Base-by-base conservation (phyloP, 306 rosid genomes). In the Fagus crenata region DNA sequence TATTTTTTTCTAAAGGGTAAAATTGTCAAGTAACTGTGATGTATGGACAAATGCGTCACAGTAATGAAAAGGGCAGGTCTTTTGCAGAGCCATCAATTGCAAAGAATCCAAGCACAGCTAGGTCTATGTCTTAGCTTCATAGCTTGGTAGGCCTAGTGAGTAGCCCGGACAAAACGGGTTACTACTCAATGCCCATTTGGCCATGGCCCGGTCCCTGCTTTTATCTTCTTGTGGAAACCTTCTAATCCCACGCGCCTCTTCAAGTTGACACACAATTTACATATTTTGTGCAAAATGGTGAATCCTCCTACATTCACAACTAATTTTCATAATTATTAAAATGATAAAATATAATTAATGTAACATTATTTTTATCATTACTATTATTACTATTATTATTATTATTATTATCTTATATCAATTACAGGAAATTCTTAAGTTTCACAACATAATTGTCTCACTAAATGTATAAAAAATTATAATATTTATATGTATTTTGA, bases 101-200 rank as follows among this genome's bases (percentile, higher is more conserved):
- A 31, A 69, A 51, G 81, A 73, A 78, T 43, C 74, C 8, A 75
- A 31, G 41, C 41, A 55, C 35, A 33, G 31, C 65, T 9, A 39
- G 60, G 49, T 67, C 58, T 55, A 37, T 1, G 5, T 7, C 15
- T 43, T 22, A 56, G 37, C 12, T 35, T 2, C 17, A 17, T 39
- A 69, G 54, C 4, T 15, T 40, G 51, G 49, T 49, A 37, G 76
- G 14, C 77, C 65, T 80, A 77, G 79, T 70, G 49, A 67, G 84
- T 86, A 79, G 83, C 89, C 89, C 89, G 93, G 90, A 87, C 87
- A 87, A 82, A 89, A 82, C 87, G 93, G 96, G 92, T 82, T 82
- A 80, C 89, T 56, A 74, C 83, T 73, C 83, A n/a, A 22, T 82
- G 53, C 76, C 76, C 81, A 60, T 56, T 81, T 82, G 86, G 87